A percentile compares a stretch with the other conserved stretches of the same genome.
Evolutionary conservation across 768 basidiomycete species (phyloP).

Genomic region (Boletus vermiculosoides): DNA sequence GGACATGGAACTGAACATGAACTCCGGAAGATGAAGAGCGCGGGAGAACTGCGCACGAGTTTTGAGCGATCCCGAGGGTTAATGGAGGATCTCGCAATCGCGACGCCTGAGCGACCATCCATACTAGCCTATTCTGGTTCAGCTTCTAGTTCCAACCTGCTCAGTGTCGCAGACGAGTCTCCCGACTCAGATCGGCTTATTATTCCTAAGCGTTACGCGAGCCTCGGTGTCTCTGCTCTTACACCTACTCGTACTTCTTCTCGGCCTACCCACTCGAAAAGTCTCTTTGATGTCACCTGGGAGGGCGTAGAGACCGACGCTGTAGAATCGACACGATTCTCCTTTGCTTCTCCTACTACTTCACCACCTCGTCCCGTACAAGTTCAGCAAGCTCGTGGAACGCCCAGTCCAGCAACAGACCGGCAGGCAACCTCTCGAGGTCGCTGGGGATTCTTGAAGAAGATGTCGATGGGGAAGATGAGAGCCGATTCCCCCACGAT

Average conservation of each 20-base stretch:
- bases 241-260: slow-evolving; percentile 34
- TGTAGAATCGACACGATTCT: slow-evolving; percentile 20
- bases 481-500: slow-evolving; percentile 53
- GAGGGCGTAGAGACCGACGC: slow-evolving; percentile 26
- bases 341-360: slow-evolving; percentile 24
- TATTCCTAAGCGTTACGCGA: slow-evolving; percentile 61
- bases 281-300: slow-evolving; percentile 52
- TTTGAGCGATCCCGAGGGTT: slow-evolving; percentile 27
- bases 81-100: slow-evolving; percentile 28
- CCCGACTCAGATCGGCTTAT: slow-evolving; percentile 36
- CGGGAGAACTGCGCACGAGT: slow-evolving; percentile 65
- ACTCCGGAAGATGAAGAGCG: slow-evolving; percentile 83
- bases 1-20: slow-evolving; percentile 53
- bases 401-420: slow-evolving; percentile 27
- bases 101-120: slow-evolving; percentile 40
- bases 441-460: slow-evolving; percentile 95
- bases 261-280: slow-evolving; percentile 41
- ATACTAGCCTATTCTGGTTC: slow-evolving; percentile 56
- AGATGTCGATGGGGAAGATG: slow-evolving; percentile 98
- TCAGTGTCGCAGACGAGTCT: slow-evolving; percentile 36
- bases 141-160: slow-evolving; percentile 67
- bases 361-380: slow-evolving; percentile 28
- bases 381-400: slow-evolving; percentile 13
- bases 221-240: slow-evolving; percentile 51
- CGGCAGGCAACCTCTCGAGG: slow-evolving; percentile 37